These are phyloP conservation scores for Ampelomyces quisqualis DNA, from an alignment of 2,329 filamentous ascomycete species.

Conservation along the genomic window DNA sequence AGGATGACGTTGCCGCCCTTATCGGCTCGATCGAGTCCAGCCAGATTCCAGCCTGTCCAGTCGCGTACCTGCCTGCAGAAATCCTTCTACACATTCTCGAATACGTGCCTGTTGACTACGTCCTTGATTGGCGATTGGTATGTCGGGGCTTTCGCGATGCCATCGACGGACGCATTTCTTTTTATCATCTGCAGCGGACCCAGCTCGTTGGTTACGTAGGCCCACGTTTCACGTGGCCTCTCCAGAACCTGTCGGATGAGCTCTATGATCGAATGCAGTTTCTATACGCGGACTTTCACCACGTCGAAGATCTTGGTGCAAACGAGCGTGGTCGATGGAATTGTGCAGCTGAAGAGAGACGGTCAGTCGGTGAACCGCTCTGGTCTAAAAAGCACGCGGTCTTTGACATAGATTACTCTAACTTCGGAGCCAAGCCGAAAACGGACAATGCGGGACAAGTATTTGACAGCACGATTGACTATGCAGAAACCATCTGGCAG, in stretches of 20 bases:
- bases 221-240: background rate
- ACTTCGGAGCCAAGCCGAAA: conserved; percentile 11
- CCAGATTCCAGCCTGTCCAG: conserved; percentile 12
- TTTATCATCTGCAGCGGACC: conserved; percentile 21
- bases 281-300: conserved; percentile 14
- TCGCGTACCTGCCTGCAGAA: conserved; percentile 34
- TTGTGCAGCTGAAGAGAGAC: background rate
- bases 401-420: conserved; percentile 26
- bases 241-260: conserved; percentile 11
- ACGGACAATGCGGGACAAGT: conserved; percentile 1
- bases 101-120: conserved; percentile 27
- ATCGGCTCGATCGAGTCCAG: conserved; percentile 34
- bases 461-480: background rate
- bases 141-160: conserved; percentile 35
- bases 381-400: conserved; percentile 24
- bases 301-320: conserved; percentile 2
- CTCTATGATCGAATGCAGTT: conserved; percentile 21
- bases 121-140: conserved; percentile 33
- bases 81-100: conserved; percentile 32
- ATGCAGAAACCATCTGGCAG: conserved; percentile 4
- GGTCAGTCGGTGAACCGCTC: background rate
- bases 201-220: conserved; percentile 29
- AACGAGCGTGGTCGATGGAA: too few species aligned
- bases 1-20: conserved; percentile 30
- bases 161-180: conserved; percentile 33